These are phyloP conservation scores for Metschnikowia shivogae DNA, from an alignment of 805 yeast species.

Conservation along the genomic window DNA sequence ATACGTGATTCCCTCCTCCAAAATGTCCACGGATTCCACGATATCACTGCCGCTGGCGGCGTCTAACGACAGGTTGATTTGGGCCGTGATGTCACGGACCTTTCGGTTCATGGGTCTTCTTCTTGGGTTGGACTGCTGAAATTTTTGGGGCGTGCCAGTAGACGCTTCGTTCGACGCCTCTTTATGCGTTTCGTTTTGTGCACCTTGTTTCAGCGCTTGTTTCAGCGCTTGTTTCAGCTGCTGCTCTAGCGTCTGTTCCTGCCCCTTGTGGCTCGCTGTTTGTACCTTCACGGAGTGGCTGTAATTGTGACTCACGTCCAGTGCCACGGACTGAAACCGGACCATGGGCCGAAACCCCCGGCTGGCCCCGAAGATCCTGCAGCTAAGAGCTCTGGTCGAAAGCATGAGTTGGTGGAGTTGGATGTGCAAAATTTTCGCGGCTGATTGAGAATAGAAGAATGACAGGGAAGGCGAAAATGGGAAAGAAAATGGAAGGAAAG, in stretches of 20 bases:
- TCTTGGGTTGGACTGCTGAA: slow-evolving; percentile 7
- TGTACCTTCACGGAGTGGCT: not conserved
- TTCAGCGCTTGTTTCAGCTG: not conserved
- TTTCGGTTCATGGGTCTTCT: slow-evolving; percentile 19
- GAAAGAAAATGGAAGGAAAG: too few species aligned
- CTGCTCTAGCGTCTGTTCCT: not conserved
- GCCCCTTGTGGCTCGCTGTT: too few species aligned
- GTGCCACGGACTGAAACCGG: slow-evolving; percentile 9
- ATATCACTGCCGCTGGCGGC: slow-evolving; percentile 16
- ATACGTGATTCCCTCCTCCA: slow-evolving; percentile 39
- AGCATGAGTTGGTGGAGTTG: slow-evolving; percentile 7
- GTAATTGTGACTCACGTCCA: not conserved
- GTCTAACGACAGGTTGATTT: slow-evolving; percentile 25
- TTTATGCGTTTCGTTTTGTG: not conserved
- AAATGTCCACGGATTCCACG: slow-evolving; percentile 31
- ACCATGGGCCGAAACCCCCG: slow-evolving; percentile 6
- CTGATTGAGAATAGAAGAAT: not conserved
- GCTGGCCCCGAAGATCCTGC: slow-evolving; percentile 8
- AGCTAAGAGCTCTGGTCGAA: slow-evolving; percentile 12
- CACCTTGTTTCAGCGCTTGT: not conserved
- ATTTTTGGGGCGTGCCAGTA: slow-evolving; percentile 6
- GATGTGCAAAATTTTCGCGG: slow-evolving; percentile 5
- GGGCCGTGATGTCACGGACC: slow-evolving; percentile 32
- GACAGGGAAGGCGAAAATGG: not conserved
- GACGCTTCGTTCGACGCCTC: not conserved